These are phyloP conservation scores for Hura crepitans DNA, from an alignment of 441 rosid species.

Conservation along the genomic window DNA sequence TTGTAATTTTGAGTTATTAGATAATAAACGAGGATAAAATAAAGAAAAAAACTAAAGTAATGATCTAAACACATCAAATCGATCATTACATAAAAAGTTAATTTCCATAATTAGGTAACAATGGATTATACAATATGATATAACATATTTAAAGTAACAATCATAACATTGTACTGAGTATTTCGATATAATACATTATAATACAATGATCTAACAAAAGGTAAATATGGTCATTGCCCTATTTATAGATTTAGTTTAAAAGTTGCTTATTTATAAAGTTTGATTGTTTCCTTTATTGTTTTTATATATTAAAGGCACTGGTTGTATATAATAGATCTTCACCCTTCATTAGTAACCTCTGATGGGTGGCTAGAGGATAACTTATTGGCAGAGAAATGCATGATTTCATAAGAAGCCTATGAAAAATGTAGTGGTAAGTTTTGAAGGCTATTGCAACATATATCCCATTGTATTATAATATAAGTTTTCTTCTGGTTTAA, in stretches of 20 bases:
- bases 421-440: constrained; percentile 62
- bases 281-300: not conserved
- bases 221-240: not conserved
- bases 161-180: no score
- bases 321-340: constrained; percentile 73
- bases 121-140: no score
- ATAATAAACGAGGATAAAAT: no score
- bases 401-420: constrained; percentile 82
- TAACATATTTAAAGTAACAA: no score
- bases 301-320: constrained; percentile 45
- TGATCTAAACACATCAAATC: no score
- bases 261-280: not conserved
- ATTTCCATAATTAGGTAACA: no score
- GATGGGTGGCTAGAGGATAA: constrained; percentile 98
- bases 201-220: no score
- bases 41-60: no score
- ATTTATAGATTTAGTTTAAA: not conserved
- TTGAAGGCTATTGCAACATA: not conserved
- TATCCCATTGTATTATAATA: not conserved
- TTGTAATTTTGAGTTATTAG: no score
- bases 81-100: no score
- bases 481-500: not conserved
- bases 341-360: constrained; percentile 85
- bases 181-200: no score
- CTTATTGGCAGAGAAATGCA: constrained; percentile 77